These are phyloP conservation scores for Boletellus deceptivus DNA, from an alignment of 1,284 basidiomycete genomes.

Conservation along the genomic window DNA sequence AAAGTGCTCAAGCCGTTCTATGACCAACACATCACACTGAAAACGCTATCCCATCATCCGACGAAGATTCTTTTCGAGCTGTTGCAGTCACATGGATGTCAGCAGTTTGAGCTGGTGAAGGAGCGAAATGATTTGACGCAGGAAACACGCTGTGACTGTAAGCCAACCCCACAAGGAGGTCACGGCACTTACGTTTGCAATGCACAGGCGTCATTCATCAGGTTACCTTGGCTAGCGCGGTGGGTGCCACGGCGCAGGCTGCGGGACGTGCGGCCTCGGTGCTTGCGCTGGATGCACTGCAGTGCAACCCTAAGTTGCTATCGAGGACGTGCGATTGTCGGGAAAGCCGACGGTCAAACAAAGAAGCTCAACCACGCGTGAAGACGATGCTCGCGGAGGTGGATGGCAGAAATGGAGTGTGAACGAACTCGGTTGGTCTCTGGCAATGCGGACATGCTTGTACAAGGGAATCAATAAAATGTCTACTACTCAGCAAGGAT, in stretches of 20 bases:
- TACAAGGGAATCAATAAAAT: slow-evolving; percentile 2
- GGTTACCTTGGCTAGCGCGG: slow-evolving; percentile 56
- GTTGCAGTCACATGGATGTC: slow-evolving; percentile 67
- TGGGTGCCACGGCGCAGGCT: slow-evolving; percentile 45
- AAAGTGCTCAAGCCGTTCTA: slow-evolving; percentile 70
- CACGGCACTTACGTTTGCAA: slow-evolving; percentile 13
- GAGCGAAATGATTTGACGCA: slow-evolving; percentile 37
- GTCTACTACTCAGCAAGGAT: slow-evolving; percentile 10
- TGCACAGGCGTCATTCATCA: slow-evolving; percentile 63
- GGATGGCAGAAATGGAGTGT: slow-evolving; percentile 28
- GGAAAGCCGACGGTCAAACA: slow-evolving; percentile 35
- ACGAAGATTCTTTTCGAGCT: slow-evolving; percentile 70
- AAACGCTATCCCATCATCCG: slow-evolving; percentile 70
- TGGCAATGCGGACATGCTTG: slow-evolving; percentile 6
- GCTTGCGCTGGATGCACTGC: slow-evolving; percentile 61
- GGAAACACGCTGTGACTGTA: slow-evolving; percentile 49
- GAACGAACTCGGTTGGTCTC: slow-evolving; percentile 8
- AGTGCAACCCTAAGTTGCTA: slow-evolving; percentile 61
- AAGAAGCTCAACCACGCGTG: slow-evolving; percentile 40
- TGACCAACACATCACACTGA: slow-evolving; percentile 64
- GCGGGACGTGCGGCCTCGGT: slow-evolving; percentile 60
- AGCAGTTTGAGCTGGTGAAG: slow-evolving; percentile 56
- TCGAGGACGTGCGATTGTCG: slow-evolving; percentile 64
- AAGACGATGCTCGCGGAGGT: slow-evolving; percentile 35
- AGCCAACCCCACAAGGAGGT: slow-evolving; percentile 16